A percentile compares a stretch with the other conserved stretches of the same genome.
phyloP scores from a whole-genome alignment of 1,139 yeast species.

The Debaryomyces sp. region DNA sequence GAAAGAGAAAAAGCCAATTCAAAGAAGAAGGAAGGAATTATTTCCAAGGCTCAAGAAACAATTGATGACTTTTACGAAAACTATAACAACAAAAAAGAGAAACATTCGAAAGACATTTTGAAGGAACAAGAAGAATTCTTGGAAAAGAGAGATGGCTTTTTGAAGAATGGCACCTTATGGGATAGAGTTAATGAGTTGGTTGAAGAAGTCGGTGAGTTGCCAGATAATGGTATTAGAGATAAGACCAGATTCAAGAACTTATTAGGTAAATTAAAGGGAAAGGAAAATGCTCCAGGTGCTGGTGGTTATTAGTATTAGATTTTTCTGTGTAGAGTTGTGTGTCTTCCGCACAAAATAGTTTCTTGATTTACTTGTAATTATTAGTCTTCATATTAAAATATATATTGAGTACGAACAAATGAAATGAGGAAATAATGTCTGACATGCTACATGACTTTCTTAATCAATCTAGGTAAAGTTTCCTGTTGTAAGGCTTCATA shows the following conservation, averaged over 20 bases:
- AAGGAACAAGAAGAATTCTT: slow-evolving; percentile 73
- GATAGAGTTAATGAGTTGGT: slow-evolving; percentile 68
- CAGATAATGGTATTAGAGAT: slow-evolving; percentile 55
- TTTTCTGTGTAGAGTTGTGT: background rate
- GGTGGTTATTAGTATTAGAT: slow-evolving; percentile 29
- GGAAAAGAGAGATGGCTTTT: slow-evolving; percentile 77
- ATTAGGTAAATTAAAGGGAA: slow-evolving; percentile 65
- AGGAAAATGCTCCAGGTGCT: slow-evolving; percentile 71
- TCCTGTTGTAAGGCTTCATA: slow-evolving; percentile 23
- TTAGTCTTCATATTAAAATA: slow-evolving; percentile 1
- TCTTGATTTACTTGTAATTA: background rate
- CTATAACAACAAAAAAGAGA: slow-evolving; percentile 84
- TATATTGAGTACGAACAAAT: slow-evolving; percentile 3
- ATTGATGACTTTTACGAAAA: slow-evolving; percentile 94
- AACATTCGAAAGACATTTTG: slow-evolving; percentile 62
- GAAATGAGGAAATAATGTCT: slow-evolving; percentile 5
- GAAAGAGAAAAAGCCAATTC: slow-evolving; percentile 78
- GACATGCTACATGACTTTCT: slow-evolving; percentile 23
- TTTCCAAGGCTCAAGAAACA: slow-evolving; percentile 79
- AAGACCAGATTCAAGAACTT: slow-evolving; percentile 73
- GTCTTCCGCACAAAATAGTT: background rate
- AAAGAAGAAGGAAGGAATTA: slow-evolving; percentile 66
- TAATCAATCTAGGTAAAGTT: slow-evolving; percentile 21
- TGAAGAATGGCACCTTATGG: slow-evolving; percentile 84
- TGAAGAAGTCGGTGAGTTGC: slow-evolving; percentile 45